phyloP scores from a whole-genome alignment of 306 rosid genomes.

The Lagenaria siceraria region DNA sequence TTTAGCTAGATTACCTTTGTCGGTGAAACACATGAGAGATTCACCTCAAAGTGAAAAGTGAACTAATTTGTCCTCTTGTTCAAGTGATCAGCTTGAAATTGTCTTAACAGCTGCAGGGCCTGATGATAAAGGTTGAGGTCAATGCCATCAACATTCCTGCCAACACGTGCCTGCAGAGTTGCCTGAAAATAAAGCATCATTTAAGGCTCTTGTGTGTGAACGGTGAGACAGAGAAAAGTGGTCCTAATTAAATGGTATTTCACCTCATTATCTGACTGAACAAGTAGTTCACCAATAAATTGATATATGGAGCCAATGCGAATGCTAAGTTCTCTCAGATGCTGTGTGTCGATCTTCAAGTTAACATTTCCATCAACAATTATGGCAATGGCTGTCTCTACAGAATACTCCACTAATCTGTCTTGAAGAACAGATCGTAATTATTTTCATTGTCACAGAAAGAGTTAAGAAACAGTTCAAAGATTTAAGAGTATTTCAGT shows the following conservation, averaged over 20 bases:
- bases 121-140: conserved; percentile 78
- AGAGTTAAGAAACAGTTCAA: background rate
- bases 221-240: background rate
- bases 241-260: conserved; percentile 1
- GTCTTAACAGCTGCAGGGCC: conserved; percentile 51
- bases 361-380: conserved; percentile 40
- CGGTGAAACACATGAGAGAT: background rate
- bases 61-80: conserved; percentile 23
- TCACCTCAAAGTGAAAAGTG: background rate
- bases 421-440: conserved; percentile 1
- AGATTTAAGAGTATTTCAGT: background rate
- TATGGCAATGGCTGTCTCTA: conserved; percentile 48
- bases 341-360: conserved; percentile 39
- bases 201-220: conserved; percentile 2
- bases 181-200: conserved; percentile 32
- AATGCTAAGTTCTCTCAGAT: conserved; percentile 48
- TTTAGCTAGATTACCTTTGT: conserved; percentile 2
- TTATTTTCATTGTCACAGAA: background rate
- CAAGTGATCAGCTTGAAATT: conserved; percentile 54
- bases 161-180: conserved; percentile 60
- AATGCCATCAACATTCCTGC: conserved; percentile 84
- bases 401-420: conserved; percentile 51
- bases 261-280: conserved; percentile 60
- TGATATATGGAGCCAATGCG: conserved; percentile 62
- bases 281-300: conserved; percentile 69